Evolutionary conservation across 192 early-diverging fungal genomes (phyloP).

Genomic region (Mortierella antarctica): DNA sequence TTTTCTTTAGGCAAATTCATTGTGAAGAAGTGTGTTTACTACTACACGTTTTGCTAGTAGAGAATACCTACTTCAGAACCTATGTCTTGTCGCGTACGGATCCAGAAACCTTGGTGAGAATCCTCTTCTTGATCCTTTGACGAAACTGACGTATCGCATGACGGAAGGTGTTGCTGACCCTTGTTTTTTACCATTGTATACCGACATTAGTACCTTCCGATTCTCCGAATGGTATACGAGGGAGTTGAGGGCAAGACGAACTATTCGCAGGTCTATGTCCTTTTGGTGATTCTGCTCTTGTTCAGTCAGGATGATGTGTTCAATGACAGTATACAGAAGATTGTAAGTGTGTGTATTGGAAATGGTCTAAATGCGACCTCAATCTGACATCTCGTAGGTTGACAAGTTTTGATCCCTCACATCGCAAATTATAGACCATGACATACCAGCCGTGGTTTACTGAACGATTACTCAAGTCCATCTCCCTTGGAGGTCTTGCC

Average conservation of each 20-base stretch:
- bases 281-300: conserved; percentile 72
- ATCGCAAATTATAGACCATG: conserved; percentile 60
- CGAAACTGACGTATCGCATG: neutral
- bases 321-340: conserved; percentile 78
- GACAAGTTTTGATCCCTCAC: neutral
- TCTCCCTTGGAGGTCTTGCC: conserved; percentile 75
- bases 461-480: conserved; percentile 70
- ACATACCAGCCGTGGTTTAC: conserved; percentile 76
- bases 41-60: conserved; percentile 71
- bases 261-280: conserved; percentile 75
- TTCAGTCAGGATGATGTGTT: conserved; percentile 79
- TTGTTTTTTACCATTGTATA: neutral
- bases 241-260: conserved; percentile 66
- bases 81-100: conserved; percentile 81
- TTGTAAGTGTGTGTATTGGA: conserved; percentile 57
- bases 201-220: conserved; percentile 57
- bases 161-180: neutral
- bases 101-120: conserved; percentile 77
- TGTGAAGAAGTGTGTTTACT: conserved; percentile 73
- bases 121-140: neutral
- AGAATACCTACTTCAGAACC: conserved; percentile 74
- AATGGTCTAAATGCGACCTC: neutral
- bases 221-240: conserved; percentile 76
- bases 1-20: conserved; percentile 48
- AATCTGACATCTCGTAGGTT: conserved; percentile 3